Percentiles rank a stretch among this genome's conserved stretches.
phyloP scores from a whole-genome alignment of 768 basidiomycete species.

The Brasilioporus rufonigricans region DNA sequence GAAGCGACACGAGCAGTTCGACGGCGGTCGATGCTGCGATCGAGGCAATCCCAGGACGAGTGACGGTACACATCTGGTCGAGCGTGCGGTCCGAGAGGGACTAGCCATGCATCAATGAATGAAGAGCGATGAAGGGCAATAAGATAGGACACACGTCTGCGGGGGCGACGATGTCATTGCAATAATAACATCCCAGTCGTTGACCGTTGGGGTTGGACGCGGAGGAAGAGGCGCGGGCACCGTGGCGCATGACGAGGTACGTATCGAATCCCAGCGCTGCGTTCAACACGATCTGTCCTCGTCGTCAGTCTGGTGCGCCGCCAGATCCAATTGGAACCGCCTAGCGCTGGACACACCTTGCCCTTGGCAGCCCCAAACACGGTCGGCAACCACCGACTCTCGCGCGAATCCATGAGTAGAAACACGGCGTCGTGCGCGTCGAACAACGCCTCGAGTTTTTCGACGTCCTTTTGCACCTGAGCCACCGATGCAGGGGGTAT shows the following conservation, averaged over 20 bases:
- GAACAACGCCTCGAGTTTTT: constrained; percentile 71
- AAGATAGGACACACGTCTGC: constrained; percentile 63
- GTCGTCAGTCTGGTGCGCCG: not conserved
- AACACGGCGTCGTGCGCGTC: constrained; percentile 89
- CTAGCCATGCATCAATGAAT: constrained; percentile 33
- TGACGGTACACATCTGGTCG: constrained; percentile 99
- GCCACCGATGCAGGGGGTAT: constrained; percentile 58
- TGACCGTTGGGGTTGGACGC: constrained; percentile 23
- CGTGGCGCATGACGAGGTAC: constrained; percentile 96
- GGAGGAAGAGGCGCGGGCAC: constrained; percentile 55
- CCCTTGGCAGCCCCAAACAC: constrained; percentile 80
- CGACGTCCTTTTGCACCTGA: constrained; percentile 65
- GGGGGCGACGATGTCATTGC: constrained; percentile 97
- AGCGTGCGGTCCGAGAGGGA: constrained; percentile 85
- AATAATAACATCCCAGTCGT: constrained; percentile 92
- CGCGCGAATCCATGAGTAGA: constrained; percentile 96
- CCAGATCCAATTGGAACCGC: too few relatives aligned
- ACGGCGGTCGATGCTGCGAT: constrained; percentile 92
- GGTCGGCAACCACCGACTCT: constrained; percentile 95
- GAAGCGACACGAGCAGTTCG: constrained; percentile 81
- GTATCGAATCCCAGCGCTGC: constrained; percentile 95
- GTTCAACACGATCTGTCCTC: constrained; percentile 81
- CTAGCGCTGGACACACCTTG: constrained; percentile 54
- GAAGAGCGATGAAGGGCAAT: too few relatives aligned
- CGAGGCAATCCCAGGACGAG: constrained; percentile 88